A percentile compares a stretch with the other conserved stretches of the same genome.
phyloP scores from a whole-genome alignment of 2,329 filamentous ascomycete species.

The Blastomyces silverae region DNA sequence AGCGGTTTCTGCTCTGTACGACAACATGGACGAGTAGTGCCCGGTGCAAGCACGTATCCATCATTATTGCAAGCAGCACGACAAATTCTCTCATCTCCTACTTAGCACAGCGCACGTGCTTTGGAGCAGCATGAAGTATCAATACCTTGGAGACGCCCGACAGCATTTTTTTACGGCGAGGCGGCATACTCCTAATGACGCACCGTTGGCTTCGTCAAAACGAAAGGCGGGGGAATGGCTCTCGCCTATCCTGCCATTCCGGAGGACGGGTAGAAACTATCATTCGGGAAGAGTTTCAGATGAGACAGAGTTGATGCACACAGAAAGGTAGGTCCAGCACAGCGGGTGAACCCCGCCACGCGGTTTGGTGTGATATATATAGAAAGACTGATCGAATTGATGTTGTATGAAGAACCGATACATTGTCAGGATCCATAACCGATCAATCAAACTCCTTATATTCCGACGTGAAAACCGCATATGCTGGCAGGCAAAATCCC shows the following conservation, averaged over 20 bases:
- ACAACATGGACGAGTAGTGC: not conserved
- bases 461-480: not conserved
- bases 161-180: not conserved
- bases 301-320: slow-evolving; percentile 1
- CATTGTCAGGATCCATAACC: not conserved
- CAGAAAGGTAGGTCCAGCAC: not conserved
- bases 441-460: not conserved
- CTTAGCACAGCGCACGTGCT: not conserved
- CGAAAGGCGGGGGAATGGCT: not conserved
- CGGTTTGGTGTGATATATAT: not conserved
- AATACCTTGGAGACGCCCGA: not conserved
- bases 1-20: not conserved
- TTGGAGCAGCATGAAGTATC: not conserved
- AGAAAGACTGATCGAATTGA: not conserved
- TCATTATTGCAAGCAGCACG: not conserved
- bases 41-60: not conserved
- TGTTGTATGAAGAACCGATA: slow-evolving; percentile 1
- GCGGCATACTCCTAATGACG: not conserved
- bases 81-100: not conserved
- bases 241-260: not conserved
- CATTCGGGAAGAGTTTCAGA: not conserved
- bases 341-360: not conserved
- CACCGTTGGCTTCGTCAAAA: not conserved
- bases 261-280: not conserved
- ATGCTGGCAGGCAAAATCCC: not conserved